These are phyloP conservation scores for Colletotrichum neosansevieriae DNA, from an alignment of 2,329 filamentous ascomycete genomes.

Conservation along the genomic window DNA sequence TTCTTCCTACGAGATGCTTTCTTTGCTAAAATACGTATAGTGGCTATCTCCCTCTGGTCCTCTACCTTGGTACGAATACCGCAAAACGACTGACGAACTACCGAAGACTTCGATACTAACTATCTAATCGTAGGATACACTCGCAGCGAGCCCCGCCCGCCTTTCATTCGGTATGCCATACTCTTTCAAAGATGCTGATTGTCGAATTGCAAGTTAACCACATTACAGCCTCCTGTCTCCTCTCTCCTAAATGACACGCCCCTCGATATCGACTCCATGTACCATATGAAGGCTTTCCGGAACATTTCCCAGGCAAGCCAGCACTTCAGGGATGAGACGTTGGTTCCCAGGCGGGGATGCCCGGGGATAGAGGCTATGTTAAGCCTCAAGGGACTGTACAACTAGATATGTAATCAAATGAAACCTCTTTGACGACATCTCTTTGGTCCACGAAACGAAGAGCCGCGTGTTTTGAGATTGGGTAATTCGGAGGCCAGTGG, in stretches of 20 bases:
- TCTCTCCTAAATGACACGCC: conserved; percentile 62
- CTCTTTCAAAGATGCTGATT: no score
- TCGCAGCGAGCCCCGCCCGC: conserved; percentile 90
- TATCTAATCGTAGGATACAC: conserved; percentile 77
- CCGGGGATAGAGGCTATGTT: background rate
- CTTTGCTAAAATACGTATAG: conserved; percentile 62
- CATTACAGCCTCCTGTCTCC: conserved; percentile 69
- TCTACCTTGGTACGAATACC: conserved; percentile 84
- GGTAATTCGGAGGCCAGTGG: no score
- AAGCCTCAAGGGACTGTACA: conserved; percentile 32
- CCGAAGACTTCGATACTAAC: conserved; percentile 44
- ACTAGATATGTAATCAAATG: conserved; percentile 41
- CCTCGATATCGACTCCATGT: conserved; percentile 34
- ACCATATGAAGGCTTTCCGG: conserved; percentile 33
- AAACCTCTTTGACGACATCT: conserved; percentile 37
- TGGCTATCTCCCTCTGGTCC: conserved; percentile 95
- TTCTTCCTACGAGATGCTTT: no score
- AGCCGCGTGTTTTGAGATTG: no score
- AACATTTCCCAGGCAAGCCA: conserved; percentile 1
- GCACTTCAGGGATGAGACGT: conserved; percentile 14
- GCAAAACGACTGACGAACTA: background rate
- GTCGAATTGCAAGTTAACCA: conserved; percentile 42
- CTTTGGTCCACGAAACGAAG: no score
- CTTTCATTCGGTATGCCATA: conserved; percentile 66
- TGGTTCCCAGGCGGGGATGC: conserved; percentile 7